Conservation (phyloP, 371 early-diverging fungal species). For the Gilbertella persicaria region DNA sequence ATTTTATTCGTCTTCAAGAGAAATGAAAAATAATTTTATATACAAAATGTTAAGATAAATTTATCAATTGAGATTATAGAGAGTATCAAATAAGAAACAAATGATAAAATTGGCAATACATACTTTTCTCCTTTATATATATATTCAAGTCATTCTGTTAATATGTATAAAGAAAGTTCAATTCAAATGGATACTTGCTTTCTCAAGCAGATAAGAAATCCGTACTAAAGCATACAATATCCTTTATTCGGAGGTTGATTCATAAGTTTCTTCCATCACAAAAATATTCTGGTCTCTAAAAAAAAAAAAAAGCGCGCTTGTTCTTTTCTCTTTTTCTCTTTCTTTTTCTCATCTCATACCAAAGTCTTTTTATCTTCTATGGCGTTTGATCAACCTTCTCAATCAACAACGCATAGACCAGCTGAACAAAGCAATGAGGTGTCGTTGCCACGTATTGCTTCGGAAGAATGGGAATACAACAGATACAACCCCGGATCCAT, state of each 20-base stretch:
- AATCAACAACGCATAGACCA: constrained; percentile 27
- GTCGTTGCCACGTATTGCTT: constrained; percentile 7
- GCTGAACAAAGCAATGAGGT: constrained; percentile 10
- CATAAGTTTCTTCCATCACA: too few species aligned
- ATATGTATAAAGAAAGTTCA: too few species aligned
- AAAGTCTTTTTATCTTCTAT: constrained; percentile 2
- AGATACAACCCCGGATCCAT: constrained; percentile 14
- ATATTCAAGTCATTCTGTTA: too few species aligned
- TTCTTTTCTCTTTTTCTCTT: not conserved
- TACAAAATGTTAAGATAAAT: too few species aligned
- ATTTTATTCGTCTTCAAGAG: not conserved
- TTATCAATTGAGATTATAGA: not conserved
- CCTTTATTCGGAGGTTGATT: too few species aligned
- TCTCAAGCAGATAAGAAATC: too few species aligned
- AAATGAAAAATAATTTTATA: constrained; percentile 17
- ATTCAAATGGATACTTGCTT: too few species aligned
- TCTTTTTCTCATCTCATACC: constrained; percentile 11
- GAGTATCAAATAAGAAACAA: too few species aligned
- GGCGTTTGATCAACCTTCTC: constrained; percentile 41
- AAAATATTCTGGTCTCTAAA: constrained; percentile 1
- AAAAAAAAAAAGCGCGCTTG: constrained; percentile 2
- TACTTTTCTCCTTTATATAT: too few species aligned
- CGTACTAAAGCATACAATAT: too few species aligned
- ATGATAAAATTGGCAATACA: too few species aligned
- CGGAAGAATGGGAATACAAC: constrained; percentile 25